Evolutionary conservation across 129 eudicot genomes (phyloP), one percentile per base, ranked within the genome.

Genomic region (Helianthus tuberosus): DNA sequence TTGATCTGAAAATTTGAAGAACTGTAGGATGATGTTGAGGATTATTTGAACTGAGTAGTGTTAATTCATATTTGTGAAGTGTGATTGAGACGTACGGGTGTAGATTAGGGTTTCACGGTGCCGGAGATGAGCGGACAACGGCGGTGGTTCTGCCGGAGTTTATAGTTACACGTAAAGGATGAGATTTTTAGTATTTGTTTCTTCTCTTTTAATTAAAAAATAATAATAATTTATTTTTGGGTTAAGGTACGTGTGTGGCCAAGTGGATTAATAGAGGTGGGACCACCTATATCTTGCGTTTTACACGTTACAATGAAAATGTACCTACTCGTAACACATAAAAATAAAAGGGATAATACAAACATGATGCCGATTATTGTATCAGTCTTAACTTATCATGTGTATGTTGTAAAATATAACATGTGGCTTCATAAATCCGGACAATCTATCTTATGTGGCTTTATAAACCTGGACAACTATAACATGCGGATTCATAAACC

Each of bases 141-240:
- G 71, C 32, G 71, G 36, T 17, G 71, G 13, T 66, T 51, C 36
- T 66, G 4, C 71, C 54, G 71, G 29, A 66, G 54, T 46, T 16
- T 48, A 62, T 44, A 62, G 44, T 62, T 62, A 44, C 53, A 48
- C 51, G 39, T 53, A 14, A 11, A 43, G 53, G 54, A 66, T 66
- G 38, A 4, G 51, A 27, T 66, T 5, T 66, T 52, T 9, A 7
- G 54, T 41, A 23, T 17, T 65, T 65, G 47, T 43, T 43, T 43
- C 47, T 7, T 15, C 4, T 9, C 5, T 64, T 14, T 62, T 53
- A 16, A 16, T 16, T 53, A 3, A 55, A 17, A 55, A 43, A 43
- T 43, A 9, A 43, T 6, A 43, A 43, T 6, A 43, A 43, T 43
- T 1, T 43, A 43, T 6, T 43, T 43, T 43, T 43, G 11, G 47